A percentile compares a stretch with the other conserved stretches of the same genome.
These are phyloP conservation scores for Ceratopteris richardii DNA, from an alignment of 75 land plant species.

Conservation along the genomic window DNA sequence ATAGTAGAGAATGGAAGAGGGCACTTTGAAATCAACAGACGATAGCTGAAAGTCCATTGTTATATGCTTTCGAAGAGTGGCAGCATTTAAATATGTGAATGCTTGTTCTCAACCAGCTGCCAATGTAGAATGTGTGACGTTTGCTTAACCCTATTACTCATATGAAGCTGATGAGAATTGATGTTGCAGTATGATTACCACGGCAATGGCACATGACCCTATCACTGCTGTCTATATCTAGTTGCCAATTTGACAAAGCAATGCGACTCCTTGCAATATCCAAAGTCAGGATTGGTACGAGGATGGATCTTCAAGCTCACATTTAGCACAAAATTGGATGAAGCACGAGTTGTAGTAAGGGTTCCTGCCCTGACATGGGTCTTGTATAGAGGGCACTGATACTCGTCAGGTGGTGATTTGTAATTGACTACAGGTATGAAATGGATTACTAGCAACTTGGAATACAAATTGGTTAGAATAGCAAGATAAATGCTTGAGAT, in stretches of 20 bases:
- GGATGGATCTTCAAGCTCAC: conserved; percentile 23
- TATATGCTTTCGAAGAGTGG: too few relatives aligned
- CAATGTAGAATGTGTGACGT: too few relatives aligned
- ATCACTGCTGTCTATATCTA: background rate
- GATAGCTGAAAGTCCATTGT: too few relatives aligned
- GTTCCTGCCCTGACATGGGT: conserved; percentile 31
- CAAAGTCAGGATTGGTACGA: conserved; percentile 27
- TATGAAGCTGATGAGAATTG: too few relatives aligned
- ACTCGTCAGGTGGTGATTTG: conserved; percentile 19
- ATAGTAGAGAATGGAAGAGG: too few relatives aligned
- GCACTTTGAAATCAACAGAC: too few relatives aligned
- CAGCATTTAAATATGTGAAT: too few relatives aligned
- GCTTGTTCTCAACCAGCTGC: too few relatives aligned
- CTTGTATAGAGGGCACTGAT: conserved; percentile 31
- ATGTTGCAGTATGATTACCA: background rate
- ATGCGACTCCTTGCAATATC: conserved; percentile 28
- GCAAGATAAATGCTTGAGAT: background rate
- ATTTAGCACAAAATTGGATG: conserved; percentile 30
- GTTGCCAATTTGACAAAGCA: conserved; percentile 14
- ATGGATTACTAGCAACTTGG: conserved; percentile 21
- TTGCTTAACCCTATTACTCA: too few relatives aligned
- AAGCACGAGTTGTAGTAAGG: conserved; percentile 28
- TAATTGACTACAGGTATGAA: conserved; percentile 26
- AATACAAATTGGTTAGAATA: background rate
- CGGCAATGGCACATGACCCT: background rate